Evolutionary conservation across 2,329 filamentous ascomycete species (phyloP).

Genomic region (Xylariales sp.): DNA sequence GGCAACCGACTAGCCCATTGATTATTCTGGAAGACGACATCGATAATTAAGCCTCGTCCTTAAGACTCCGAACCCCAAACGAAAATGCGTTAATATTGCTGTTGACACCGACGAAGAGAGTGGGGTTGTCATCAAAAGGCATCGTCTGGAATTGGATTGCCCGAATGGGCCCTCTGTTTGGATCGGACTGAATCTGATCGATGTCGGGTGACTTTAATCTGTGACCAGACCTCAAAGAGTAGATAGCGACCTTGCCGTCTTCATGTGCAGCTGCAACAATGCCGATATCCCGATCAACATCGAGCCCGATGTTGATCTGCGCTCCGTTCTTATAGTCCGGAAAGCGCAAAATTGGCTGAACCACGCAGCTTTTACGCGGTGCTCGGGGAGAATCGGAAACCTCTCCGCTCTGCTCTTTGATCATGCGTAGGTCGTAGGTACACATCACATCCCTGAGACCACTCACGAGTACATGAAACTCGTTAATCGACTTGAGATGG

Average conservation of each 20-base stretch:
- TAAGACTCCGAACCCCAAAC: slow-evolving; percentile 27
- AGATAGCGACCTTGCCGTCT: slow-evolving; percentile 42
- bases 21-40: no score
- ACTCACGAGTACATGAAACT: slow-evolving; percentile 47
- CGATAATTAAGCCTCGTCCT: slow-evolving; percentile 28
- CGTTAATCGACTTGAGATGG: slow-evolving; percentile 44
- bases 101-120: slow-evolving; percentile 41
- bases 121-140: slow-evolving; percentile 37
- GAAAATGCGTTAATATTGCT: slow-evolving; percentile 37
- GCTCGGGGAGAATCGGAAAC: background rate
- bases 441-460: slow-evolving; percentile 45
- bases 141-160: slow-evolving; percentile 42
- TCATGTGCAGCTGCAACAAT: slow-evolving; percentile 52
- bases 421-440: slow-evolving; percentile 53
- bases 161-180: slow-evolving; percentile 27
- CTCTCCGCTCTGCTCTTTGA: background rate
- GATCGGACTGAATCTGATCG: slow-evolving; percentile 9
- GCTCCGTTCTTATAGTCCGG: slow-evolving; percentile 45
- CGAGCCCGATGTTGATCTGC: slow-evolving; percentile 46
- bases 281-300: slow-evolving; percentile 41
- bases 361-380: background rate
- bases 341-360: slow-evolving; percentile 41
- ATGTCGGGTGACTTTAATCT: slow-evolving; percentile 23
- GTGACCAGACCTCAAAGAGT: slow-evolving; percentile 43
- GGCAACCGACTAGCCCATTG: no score